Base-by-base conservation (phyloP, 2,329 filamentous ascomycete species). In the Colletotrichum ledebouriae region DNA sequence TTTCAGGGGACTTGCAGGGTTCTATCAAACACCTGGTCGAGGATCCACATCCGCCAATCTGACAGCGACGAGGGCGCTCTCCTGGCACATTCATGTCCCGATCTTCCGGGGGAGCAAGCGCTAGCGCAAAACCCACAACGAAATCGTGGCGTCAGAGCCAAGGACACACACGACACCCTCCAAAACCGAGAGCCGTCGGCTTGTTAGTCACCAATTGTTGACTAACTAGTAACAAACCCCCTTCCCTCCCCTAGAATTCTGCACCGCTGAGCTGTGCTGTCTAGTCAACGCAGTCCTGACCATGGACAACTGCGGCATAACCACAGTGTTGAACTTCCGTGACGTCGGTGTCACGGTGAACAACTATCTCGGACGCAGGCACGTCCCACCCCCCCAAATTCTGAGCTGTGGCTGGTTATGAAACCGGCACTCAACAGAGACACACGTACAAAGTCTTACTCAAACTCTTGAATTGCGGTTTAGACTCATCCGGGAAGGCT, bases 281-380 rank as follows among this genome's bases (percentile, higher is more conserved):
- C 39, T 12, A 33, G 25, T 56, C 33, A 44, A 58, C 39, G 22
- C 29, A 37, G 25, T 13, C 7, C 58, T 53, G 33, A 47, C 34
- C 47, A 69, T 69, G 66, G 66, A 69, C 6, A 65, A 39, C 29
- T 56, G 44, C 20, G 53, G 64, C 55, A 37, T 71, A 39, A 70
- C 49, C 15, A 71, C 72, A 59, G 84, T 94, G 58, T 80, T 90
- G 73, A 95, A 95, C 77, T 93, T 94, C 75, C 88, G 93, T 65
- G 92, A 95, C 82, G 89, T 94, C 49, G 92, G 90, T 46, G 81
- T 83, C 70, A 89, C 87, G 0, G 83, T 93, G 72, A 94, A 94
- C 73, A 75, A 79, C 29, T 85, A 85, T 69, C 77, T 87, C 4
- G 85, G 85, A 25, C 80, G 81, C 70, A 85, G 83, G 89, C 89